Percentiles rank a stretch among this genome's conserved stretches.
Conservation (phyloP, 148 eudicot species). For the Spergularia bocconei region DNA sequence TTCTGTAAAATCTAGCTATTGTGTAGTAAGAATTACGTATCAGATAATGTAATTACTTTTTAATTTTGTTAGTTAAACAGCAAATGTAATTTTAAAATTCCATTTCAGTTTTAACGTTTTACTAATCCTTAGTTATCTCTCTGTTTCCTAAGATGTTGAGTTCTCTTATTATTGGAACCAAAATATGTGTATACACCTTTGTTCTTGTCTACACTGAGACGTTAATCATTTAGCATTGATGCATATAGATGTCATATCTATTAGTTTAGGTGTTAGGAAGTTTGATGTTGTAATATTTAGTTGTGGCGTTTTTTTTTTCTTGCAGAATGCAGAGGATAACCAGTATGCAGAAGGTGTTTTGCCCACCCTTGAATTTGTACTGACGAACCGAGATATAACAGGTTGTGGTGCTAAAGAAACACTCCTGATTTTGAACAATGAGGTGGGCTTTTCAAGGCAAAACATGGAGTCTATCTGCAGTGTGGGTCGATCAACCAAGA, state of each 20-base stretch:
- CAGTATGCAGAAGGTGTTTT: slow-evolving; percentile 25
- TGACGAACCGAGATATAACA: slow-evolving; percentile 34
- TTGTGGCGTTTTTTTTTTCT: not conserved
- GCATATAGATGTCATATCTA: not conserved
- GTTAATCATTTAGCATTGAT: not conserved
- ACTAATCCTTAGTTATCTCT: too few species aligned
- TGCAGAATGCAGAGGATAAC: slow-evolving; percentile 44
- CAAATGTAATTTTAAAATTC: too few species aligned
- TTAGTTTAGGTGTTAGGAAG: not conserved
- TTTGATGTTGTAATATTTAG: not conserved
- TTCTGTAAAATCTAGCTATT: too few species aligned
- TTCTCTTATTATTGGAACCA: too few species aligned
- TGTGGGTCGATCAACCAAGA: slow-evolving; percentile 36
- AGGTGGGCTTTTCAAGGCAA: slow-evolving; percentile 28
- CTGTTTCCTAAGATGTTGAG: too few species aligned
- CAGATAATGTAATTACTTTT: too few species aligned
- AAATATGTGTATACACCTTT: too few species aligned
- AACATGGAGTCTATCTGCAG: slow-evolving; percentile 41
- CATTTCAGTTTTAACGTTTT: too few species aligned
- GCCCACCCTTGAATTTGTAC: slow-evolving; percentile 36
- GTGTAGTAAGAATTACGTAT: too few species aligned
- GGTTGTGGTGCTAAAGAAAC: slow-evolving; percentile 30
- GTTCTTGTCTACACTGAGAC: too few species aligned
- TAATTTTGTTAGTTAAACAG: too few species aligned
- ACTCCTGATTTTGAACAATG: slow-evolving; percentile 38